Conservation (phyloP, 257 asterid genomes). For the Thymus mandschuricus region DNA sequence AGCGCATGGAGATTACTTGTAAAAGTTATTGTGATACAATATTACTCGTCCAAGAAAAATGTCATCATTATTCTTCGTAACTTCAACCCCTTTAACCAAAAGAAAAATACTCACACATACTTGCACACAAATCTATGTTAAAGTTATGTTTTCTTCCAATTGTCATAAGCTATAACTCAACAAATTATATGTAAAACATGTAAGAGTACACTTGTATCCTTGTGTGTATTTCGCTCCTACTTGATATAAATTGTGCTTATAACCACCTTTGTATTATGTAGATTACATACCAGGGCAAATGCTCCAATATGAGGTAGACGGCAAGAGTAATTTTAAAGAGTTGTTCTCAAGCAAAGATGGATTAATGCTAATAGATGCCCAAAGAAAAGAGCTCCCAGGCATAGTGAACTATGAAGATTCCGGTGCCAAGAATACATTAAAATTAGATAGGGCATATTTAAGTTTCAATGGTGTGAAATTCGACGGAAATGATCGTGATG, state of each 20-base stretch:
- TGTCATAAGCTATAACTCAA: no score
- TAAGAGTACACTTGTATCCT: background rate
- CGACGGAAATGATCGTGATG: constrained; percentile 48
- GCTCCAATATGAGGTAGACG: constrained; percentile 72
- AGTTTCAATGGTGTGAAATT: constrained; percentile 60
- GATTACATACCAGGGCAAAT: constrained; percentile 72
- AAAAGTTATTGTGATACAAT: no score
- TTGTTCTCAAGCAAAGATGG: constrained; percentile 45
- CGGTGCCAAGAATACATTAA: constrained; percentile 42
- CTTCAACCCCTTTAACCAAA: no score
- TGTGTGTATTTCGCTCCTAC: background rate
- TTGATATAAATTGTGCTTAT: constrained; percentile 4
- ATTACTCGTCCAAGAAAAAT: no score
- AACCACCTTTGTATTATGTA: constrained; percentile 33
- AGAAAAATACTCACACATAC: no score
- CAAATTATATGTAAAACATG: no score
- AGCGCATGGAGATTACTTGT: no score
- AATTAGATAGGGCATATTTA: constrained; percentile 52
- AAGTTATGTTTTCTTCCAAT: no score
- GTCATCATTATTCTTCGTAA: no score
- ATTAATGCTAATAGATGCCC: constrained; percentile 47
- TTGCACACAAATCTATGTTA: no score
- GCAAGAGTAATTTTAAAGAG: constrained; percentile 57
- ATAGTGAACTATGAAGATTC: constrained; percentile 44
- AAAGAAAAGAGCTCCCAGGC: constrained; percentile 43